These are phyloP conservation scores for Termitomyces sp. DNA, from an alignment of 768 basidiomycete species.

Conservation along the genomic window DNA sequence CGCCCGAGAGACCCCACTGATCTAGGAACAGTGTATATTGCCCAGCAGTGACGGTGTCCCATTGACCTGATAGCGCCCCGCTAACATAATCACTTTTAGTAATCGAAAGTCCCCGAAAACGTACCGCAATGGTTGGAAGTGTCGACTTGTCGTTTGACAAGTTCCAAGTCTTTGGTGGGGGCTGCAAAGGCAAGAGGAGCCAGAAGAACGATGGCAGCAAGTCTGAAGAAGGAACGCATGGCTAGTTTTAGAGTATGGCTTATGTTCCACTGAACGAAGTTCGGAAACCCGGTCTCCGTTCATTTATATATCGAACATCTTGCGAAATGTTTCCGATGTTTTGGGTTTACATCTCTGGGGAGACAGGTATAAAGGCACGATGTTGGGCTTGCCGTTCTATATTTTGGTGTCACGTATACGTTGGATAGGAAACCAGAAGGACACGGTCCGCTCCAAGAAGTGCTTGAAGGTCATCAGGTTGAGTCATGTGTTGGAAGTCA, in stretches of 20 bases:
- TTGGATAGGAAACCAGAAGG: neutral
- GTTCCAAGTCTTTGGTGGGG: conserved; percentile 21
- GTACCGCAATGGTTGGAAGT: conserved; percentile 36
- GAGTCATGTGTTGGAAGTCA: conserved; percentile 8
- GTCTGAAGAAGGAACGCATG: conserved; percentile 22
- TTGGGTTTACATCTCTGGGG: neutral
- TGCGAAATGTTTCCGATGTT: conserved; percentile 14
- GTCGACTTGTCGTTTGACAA: conserved; percentile 29
- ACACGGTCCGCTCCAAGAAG: conserved; percentile 9
- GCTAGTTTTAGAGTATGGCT: neutral
- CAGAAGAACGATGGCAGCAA: conserved; percentile 25
- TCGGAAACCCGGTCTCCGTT: neutral
- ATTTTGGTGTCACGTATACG: neutral
- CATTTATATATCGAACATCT: conserved; percentile 11
- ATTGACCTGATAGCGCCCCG: conserved; percentile 37
- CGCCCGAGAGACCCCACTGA: conserved; percentile 39
- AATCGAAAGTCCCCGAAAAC: neutral
- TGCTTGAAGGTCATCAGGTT: conserved; percentile 7
- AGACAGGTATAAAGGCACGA: neutral
- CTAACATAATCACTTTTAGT: neutral
- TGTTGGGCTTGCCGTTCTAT: neutral
- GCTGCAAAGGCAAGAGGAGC: conserved; percentile 27
- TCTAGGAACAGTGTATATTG: conserved; percentile 49
- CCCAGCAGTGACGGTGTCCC: conserved; percentile 42
- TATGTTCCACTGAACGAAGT: neutral